Conservation (phyloP, 2,329 filamentous ascomycete genomes). For the Phaeosphaeriaceae sp. region DNA sequence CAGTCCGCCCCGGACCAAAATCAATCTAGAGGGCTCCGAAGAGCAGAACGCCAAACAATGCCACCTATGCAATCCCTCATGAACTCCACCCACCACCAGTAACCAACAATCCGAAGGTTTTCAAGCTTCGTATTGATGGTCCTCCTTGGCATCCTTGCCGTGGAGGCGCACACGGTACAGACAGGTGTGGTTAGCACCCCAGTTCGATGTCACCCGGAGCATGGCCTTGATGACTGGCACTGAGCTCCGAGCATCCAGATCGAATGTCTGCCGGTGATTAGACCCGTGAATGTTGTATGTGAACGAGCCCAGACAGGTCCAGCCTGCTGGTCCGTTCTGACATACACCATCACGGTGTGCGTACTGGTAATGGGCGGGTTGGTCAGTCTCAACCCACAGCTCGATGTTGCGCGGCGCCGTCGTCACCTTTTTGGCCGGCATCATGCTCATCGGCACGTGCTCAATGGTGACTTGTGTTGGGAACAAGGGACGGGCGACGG, state of each 20-base stretch:
- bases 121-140: constrained; percentile 27
- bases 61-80: neutral
- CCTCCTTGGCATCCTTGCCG: constrained; percentile 38
- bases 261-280: constrained; percentile 53
- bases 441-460: constrained; percentile 51
- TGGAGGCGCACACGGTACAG: constrained; percentile 55
- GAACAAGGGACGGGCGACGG: constrained; percentile 43
- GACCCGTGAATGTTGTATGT: constrained; percentile 50
- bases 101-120: constrained; percentile 14
- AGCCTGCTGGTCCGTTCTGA: constrained; percentile 28
- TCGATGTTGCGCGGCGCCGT: constrained; percentile 53
- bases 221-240: constrained; percentile 43
- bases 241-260: constrained; percentile 40
- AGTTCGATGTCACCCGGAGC: constrained; percentile 52
- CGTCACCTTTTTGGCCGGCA: constrained; percentile 44
- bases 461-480: constrained; percentile 54
- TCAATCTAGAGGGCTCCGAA: neutral
- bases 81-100: constrained; percentile 2
- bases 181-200: constrained; percentile 54
- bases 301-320: constrained; percentile 50
- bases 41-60: constrained; percentile 9
- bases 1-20: neutral
- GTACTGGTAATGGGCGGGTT: constrained; percentile 29
- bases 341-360: constrained; percentile 21
- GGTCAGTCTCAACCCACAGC: constrained; percentile 51